Conservation (phyloP, 768 basidiomycete genomes). For the Ephemerocybe angulata region DNA sequence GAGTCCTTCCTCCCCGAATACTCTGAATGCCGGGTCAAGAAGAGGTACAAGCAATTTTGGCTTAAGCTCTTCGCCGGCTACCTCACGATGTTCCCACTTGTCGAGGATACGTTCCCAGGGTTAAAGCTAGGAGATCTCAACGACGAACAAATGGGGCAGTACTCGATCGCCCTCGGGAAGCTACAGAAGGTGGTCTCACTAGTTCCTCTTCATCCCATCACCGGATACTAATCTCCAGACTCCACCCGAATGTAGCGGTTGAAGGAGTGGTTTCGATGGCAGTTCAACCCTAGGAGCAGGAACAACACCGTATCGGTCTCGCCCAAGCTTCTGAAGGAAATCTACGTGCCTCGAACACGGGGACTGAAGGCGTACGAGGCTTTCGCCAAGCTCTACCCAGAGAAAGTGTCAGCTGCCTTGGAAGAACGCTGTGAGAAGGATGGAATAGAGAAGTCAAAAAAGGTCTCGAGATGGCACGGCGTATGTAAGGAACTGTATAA, state of each 20-base stretch:
- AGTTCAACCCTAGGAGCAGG: not conserved
- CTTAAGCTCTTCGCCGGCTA: not conserved
- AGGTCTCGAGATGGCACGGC: not conserved
- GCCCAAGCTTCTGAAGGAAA: not conserved
- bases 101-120: not conserved
- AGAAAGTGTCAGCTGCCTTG: not conserved
- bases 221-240: not conserved
- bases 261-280: not conserved
- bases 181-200: not conserved
- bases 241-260: not conserved
- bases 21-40: not conserved
- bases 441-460: not conserved
- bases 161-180: not conserved
- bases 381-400: not conserved
- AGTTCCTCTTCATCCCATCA: not conserved
- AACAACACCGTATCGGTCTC: not conserved
- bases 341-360: not conserved
- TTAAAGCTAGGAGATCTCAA: not conserved
- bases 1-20: not conserved
- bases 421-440: not conserved
- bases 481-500: not conserved
- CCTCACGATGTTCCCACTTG: not conserved
- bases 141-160: not conserved
- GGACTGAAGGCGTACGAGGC: not conserved
- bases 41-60: not conserved